Evolutionary conservation across 2,329 filamentous ascomycete species (phyloP).

Genomic region (Zymoseptoria crescenta): DNA sequence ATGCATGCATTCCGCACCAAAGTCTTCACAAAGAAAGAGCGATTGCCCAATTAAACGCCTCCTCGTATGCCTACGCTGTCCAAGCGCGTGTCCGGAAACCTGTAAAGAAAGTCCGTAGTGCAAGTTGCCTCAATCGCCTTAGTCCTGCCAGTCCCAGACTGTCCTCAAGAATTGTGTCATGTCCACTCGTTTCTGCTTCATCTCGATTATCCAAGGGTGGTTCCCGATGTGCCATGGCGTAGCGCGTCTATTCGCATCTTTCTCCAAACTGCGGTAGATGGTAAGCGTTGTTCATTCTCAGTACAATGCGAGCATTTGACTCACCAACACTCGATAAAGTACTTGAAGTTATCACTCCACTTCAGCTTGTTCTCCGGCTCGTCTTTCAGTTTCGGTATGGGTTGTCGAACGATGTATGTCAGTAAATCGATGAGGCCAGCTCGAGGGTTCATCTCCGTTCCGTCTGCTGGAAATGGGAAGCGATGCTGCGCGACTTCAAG

Average conservation of each 20-base stretch:
- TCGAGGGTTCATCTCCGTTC: slow-evolving; percentile 87
- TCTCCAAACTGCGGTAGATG: slow-evolving; percentile 64
- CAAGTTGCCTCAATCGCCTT: not conserved
- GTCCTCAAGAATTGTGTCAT: slow-evolving; percentile 90
- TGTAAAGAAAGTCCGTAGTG: not conserved
- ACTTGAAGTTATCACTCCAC: slow-evolving; percentile 98
- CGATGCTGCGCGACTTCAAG: slow-evolving; percentile 99
- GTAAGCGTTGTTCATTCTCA: slow-evolving; percentile 18
- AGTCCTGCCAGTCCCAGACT: slow-evolving; percentile 94
- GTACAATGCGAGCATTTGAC: slow-evolving; percentile 33
- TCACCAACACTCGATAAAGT: slow-evolving; percentile 98
- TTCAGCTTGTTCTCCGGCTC: slow-evolving; percentile 69
- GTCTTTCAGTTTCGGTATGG: slow-evolving; percentile 91
- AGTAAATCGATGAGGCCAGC: slow-evolving; percentile 90
- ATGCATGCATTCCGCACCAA: not conserved
- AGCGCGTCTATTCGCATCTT: slow-evolving; percentile 76
- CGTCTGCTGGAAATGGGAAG: slow-evolving; percentile 95
- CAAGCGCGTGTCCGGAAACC: not conserved
- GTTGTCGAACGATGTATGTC: slow-evolving; percentile 94
- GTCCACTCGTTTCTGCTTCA: slow-evolving; percentile 92
- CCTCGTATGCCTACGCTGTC: not conserved
- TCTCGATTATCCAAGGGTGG: slow-evolving; percentile 97
- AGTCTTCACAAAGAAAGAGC: not conserved
- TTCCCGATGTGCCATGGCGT: slow-evolving; percentile 98
- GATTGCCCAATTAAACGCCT: not conserved